Evolutionary conservation across 352 stramenopile genomes (phyloP).

Genomic region (Peronospora tabacina): DNA sequence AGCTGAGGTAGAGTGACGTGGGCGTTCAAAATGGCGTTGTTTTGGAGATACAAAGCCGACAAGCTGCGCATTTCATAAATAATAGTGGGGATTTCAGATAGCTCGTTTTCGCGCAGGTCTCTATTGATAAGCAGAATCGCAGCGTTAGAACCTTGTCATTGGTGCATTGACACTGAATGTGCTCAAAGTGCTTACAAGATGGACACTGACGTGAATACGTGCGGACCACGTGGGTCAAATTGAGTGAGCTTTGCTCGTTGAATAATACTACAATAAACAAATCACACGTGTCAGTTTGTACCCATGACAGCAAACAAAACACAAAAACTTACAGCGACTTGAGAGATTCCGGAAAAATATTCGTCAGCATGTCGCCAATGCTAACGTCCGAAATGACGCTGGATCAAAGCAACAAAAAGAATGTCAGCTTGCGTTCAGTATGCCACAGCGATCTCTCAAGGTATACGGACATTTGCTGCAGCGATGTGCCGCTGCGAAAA

Average conservation of each 20-base stretch:
- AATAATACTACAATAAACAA: constrained; percentile 42
- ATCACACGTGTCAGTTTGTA: constrained; percentile 1
- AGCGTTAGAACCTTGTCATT: constrained; percentile 4
- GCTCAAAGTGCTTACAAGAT: constrained; percentile 34
- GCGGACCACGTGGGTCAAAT: constrained; percentile 47
- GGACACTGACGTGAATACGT: constrained; percentile 38
- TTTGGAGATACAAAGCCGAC: constrained; percentile 40
- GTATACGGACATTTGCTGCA: constrained; percentile 43
- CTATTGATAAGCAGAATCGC: constrained; percentile 14
- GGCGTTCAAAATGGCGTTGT: constrained; percentile 45
- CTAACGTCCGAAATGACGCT: constrained; percentile 53
- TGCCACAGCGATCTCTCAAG: not conserved
- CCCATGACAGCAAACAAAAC: not conserved
- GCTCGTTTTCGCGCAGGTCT: constrained; percentile 54
- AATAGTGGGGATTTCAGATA: constrained; percentile 55
- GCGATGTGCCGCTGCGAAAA: constrained; percentile 35
- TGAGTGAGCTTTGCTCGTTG: constrained; percentile 45
- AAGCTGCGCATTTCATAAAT: constrained; percentile 63
- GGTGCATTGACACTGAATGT: too few relatives aligned
- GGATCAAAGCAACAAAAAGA: not conserved
- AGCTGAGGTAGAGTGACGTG: constrained; percentile 50
- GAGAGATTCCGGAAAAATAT: constrained; percentile 57
- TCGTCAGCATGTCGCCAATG: constrained; percentile 51
- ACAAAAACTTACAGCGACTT: constrained; percentile 39
- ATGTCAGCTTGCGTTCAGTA: constrained; percentile 3